These are phyloP conservation scores for Colletotrichum liriopes DNA, from an alignment of 2,329 filamentous ascomycete genomes.

Conservation along the genomic window DNA sequence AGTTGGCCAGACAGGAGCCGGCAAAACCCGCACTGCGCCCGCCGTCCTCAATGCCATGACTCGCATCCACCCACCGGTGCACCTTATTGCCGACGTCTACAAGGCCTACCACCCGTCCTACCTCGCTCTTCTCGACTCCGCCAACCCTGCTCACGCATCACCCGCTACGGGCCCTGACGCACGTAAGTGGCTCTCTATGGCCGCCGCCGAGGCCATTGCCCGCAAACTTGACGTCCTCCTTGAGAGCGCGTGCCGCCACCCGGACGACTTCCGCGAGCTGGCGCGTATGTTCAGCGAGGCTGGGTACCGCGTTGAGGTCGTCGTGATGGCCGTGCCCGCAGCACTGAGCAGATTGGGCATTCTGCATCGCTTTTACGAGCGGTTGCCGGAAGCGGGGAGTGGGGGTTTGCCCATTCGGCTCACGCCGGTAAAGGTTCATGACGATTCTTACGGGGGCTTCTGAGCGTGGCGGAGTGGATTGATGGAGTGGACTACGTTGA, in stretches of 20 bases:
- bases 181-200: constrained; percentile 61
- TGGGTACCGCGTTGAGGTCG: constrained; percentile 58
- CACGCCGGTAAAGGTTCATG: constrained; percentile 61
- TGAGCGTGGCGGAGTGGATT: constrained; percentile 55
- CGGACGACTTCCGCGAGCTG: constrained; percentile 58
- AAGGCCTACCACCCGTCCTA: constrained; percentile 64
- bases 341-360: constrained; percentile 60
- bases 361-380: constrained; percentile 57
- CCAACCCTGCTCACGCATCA: constrained; percentile 54
- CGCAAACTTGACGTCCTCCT: constrained; percentile 57
- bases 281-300: constrained; percentile 52
- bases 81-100: constrained; percentile 66
- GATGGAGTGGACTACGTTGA: constrained; percentile 52
- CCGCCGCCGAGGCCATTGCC: constrained; percentile 52
- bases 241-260: constrained; percentile 63
- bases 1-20: constrained; percentile 65
- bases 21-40: constrained; percentile 63
- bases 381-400: constrained; percentile 53
- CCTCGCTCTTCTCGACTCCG: constrained; percentile 48
- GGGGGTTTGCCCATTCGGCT: constrained; percentile 56
- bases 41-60: constrained; percentile 53
- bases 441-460: constrained; percentile 61
- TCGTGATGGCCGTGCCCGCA: constrained; percentile 59
- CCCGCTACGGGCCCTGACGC: constrained; percentile 59
- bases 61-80: constrained; percentile 47